These are phyloP conservation scores for Setaria italica DNA, from an alignment of 202 grass and related monocot species.

Conservation along the genomic window DNA sequence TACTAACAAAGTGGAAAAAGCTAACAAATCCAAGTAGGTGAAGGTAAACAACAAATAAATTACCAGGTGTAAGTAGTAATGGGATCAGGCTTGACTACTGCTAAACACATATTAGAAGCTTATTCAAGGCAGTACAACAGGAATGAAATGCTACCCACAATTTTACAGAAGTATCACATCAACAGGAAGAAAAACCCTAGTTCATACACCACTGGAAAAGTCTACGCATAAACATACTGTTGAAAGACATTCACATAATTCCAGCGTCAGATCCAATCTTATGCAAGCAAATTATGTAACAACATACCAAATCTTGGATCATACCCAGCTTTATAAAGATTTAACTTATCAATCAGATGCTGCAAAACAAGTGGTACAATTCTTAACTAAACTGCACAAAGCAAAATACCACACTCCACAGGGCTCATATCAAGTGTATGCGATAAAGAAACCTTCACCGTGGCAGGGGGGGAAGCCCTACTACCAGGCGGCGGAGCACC, in stretches of 20 bases:
- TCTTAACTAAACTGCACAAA: not conserved
- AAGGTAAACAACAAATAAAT: not conserved
- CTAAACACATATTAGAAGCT: not conserved
- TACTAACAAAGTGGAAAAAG: not conserved
- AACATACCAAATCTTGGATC: not conserved
- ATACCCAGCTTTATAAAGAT: not conserved
- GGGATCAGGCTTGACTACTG: not conserved
- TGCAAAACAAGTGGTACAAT: not conserved
- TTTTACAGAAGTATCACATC: no score
- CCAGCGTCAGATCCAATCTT: not conserved
- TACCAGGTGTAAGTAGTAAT: not conserved
- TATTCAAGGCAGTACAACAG: not conserved
- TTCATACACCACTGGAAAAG: not conserved
- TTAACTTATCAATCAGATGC: not conserved
- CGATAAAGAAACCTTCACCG: conserved; percentile 54
- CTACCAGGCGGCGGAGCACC: not conserved
- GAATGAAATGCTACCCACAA: not conserved
- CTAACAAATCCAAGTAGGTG: not conserved
- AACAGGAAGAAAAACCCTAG: not conserved
- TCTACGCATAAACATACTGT: no score
- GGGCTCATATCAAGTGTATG: conserved; percentile 79
- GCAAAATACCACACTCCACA: not conserved
- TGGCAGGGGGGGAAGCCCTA: conserved; percentile 36
- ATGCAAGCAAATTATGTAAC: not conserved
- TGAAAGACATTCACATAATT: not conserved